Evolutionary conservation across 495 filamentous ascomycete genomes (phyloP).

Genomic region (Aspergillus hancockii): DNA sequence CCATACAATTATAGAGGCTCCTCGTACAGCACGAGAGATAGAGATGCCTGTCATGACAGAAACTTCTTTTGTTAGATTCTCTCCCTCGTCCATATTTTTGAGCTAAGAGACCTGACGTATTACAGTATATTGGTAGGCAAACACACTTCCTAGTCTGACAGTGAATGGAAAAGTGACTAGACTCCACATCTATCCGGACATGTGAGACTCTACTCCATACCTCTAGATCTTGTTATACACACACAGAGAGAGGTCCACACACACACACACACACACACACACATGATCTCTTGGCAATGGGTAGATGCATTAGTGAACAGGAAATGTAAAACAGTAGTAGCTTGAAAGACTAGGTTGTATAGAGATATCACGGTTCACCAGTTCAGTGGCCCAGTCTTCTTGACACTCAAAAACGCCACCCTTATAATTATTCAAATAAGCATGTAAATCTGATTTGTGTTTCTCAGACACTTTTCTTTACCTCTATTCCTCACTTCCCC

Average conservation of each 20-base stretch:
- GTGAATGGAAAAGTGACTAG: not conserved
- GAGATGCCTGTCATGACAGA: too few relatives aligned
- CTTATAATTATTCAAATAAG: not conserved
- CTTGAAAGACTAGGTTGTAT: not conserved
- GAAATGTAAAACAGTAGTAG: not conserved
- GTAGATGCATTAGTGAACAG: not conserved
- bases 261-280: not conserved
- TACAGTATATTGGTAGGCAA: not conserved
- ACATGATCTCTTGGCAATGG: not conserved
- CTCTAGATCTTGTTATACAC: not conserved
- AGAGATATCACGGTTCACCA: not conserved
- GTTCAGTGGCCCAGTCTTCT: not conserved
- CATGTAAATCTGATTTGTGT: not conserved
- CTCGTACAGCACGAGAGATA: not conserved
- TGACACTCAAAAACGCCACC: not conserved
- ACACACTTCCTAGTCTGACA: not conserved
- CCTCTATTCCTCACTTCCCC: slow-evolving; percentile 1
- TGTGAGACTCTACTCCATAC: not conserved
- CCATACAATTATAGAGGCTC: not conserved
- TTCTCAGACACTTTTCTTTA: not conserved
- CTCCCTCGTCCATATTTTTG: too few relatives aligned
- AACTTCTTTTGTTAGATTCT: too few relatives aligned
- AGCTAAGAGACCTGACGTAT: too few relatives aligned
- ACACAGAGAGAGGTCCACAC: not conserved
- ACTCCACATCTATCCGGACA: too few relatives aligned